Evolutionary conservation across 495 filamentous ascomycete species (phyloP), one percentile per base, ranked within the genome.

Genomic region (Podospora didyma): DNA sequence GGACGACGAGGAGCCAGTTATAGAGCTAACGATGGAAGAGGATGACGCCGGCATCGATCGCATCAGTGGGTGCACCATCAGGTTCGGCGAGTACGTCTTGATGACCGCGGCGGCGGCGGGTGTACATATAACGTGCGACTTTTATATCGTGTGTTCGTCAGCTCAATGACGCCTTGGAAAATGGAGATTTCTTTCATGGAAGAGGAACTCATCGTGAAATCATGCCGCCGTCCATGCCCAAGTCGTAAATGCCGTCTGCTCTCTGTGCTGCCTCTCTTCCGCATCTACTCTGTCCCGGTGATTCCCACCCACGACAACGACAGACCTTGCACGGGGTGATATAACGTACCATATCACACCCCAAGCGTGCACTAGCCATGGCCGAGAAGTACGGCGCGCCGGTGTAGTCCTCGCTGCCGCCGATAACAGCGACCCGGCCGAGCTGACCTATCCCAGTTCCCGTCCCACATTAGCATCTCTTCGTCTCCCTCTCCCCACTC

Each of bases 11-110:
- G 72, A 31, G 26, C 26, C 9, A 4, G 65, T 35, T 76, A 69
- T 45, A 44, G 56, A 60, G 53, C 58, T 64, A 63, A 56, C 34
- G 53, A 34, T 14, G 60, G 57, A 14, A n/a, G n/a, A n/a, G n/a
- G 63, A 68, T 12, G 81, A 75, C 37, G 71, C 60, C 24, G 75
- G 69, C 7, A 82, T 78, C 72, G 92, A 90, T 31, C 92, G 91
- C 80, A 98, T 92, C 49, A 96, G 80, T 2, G 94, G 95, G 69
- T 97, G 95, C 14, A 98, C 95, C 95, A 98, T 97, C 14, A 98
- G 76, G 73, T 97, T 97, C 10, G 94, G 94, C 35, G 95, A 97
- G 78, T 97, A 98, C 16, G 89, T 85, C 79, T 98, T 98, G 67
- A 98, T 95, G 45, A 97, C 93, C 70, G 83, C 78, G 56, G 86